Base-by-base conservation (phyloP, 768 basidiomycete species). In the Mycena filopes region DNA sequence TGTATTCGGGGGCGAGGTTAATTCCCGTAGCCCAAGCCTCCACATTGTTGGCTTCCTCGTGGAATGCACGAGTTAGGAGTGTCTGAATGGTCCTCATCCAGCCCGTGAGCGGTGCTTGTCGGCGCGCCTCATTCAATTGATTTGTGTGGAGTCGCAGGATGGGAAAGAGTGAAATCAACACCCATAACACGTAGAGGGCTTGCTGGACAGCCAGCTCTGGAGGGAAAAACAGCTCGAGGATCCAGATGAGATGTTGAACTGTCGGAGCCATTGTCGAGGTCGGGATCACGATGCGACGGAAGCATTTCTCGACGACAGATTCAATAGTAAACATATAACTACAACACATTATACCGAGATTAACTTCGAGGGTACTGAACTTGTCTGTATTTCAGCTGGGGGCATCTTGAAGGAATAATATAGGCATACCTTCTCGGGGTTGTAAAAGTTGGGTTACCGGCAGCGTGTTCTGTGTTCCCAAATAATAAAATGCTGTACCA, bases 201-300 rank as follows among this genome's bases (percentile, higher is more conserved):
- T 63, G 54, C n/a, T 63, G 53, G 4, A 55, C 16, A 23, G 47
- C 38, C 3, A 63, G 43, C n/a, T 63, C 62, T 1, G 55, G 62
- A 42, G 62, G 62, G 28, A 63, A 63, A 16, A 63, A 63, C 2
- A 63, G 33, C 46, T 63, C 20, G 3, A 63, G 62, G 15, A 63
- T 55, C n/a, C 42, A 56, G 2, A 55, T 63, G 46, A 63, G 62
- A 2, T 55, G 33, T 18, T 38, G 28, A 1, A 63, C 62, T 9
- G 62, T n/a, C 5, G 29, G 21, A 5, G 33, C 40, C 60, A 61
- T 58, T 29, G 16, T 7, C 1, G 41, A 33, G 20, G 4, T n/a
- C n/a, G 5, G 6, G 43, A n/a, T 29, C 18, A 55, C 3, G 13
- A 25, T 45, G 20, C 8, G n/a, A 6, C 55, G 55, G 41, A 56